phyloP scores from a whole-genome alignment of 495 filamentous ascomycete species.

The Hypoxylon fragiforme region DNA sequence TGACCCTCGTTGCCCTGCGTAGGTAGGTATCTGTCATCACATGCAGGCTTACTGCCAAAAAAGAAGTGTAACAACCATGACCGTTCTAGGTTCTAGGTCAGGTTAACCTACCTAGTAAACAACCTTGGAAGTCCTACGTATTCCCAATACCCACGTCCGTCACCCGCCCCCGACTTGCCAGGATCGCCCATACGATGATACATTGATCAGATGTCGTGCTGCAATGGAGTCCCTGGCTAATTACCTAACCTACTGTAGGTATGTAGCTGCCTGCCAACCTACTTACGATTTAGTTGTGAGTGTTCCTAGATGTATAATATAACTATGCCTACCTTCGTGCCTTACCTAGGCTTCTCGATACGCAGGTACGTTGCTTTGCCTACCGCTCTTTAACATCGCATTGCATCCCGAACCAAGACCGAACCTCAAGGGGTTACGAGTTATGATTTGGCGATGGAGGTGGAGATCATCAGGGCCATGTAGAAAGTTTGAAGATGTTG shows the following conservation, averaged over 20 bases:
- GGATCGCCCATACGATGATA: too few relatives aligned
- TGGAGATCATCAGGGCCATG: conserved; percentile 23
- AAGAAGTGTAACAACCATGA: conserved; percentile 10
- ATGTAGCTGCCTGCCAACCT: too few relatives aligned
- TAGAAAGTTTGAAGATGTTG: conserved; percentile 2
- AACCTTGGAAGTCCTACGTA: too few relatives aligned
- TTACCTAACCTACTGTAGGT: too few relatives aligned
- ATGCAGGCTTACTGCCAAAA: conserved; percentile 9
- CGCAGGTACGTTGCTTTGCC: conserved; percentile 9
- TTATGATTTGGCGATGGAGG: conserved; percentile 17
- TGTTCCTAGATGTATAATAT: background rate
- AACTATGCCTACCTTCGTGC: conserved; percentile 1
- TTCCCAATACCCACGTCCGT: too few relatives aligned
- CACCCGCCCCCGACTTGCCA: too few relatives aligned
- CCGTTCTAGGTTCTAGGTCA: too few relatives aligned
- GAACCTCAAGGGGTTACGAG: conserved; percentile 25
- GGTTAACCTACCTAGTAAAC: too few relatives aligned
- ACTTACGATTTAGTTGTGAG: too few relatives aligned
- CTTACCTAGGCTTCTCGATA: too few relatives aligned
- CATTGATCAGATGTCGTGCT: background rate
- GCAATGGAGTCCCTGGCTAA: background rate
- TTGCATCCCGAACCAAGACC: conserved; percentile 34
- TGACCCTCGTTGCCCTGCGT: too few relatives aligned
- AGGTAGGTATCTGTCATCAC: too few relatives aligned
- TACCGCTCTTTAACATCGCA: conserved; percentile 22